Evolutionary conservation across 2,329 filamentous ascomycete species (phyloP).

Genomic region (Botrytis byssoidea): DNA sequence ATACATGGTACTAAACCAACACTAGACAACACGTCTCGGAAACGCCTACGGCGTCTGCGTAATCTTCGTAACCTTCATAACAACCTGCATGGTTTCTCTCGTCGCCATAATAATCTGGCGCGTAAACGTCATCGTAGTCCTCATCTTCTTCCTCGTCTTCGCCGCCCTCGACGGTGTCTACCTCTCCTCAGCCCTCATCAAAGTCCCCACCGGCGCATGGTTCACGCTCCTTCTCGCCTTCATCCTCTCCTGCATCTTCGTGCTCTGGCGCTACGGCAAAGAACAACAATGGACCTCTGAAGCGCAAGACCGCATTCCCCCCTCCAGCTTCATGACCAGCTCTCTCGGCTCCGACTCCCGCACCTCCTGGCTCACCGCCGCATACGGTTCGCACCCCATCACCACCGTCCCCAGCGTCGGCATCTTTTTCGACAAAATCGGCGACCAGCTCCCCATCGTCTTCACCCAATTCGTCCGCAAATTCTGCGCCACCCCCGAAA

Average conservation of each 20-base stretch:
- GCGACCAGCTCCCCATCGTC: constrained; percentile 61
- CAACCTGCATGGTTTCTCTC: constrained; percentile 70
- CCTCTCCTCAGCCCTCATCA: constrained; percentile 66
- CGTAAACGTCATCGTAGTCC: constrained; percentile 57
- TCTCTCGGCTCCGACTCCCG: constrained; percentile 31
- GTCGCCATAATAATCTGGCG: constrained; percentile 73
- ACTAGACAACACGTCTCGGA: constrained; percentile 62
- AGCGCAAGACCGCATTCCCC: constrained; percentile 56
- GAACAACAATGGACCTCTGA: constrained; percentile 75
- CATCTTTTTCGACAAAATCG: constrained; percentile 78
- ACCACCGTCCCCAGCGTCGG: constrained; percentile 58
- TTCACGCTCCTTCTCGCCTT: constrained; percentile 67
- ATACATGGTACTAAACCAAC: constrained; percentile 3
- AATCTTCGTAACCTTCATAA: constrained; percentile 76
- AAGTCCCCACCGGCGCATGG: constrained; percentile 76
- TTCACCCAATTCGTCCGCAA: constrained; percentile 74
- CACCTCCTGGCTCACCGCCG: constrained; percentile 37
- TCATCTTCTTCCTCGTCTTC: constrained; percentile 61
- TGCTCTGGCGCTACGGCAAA: constrained; percentile 78
- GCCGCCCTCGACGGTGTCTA: constrained; percentile 67
- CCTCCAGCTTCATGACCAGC: constrained; percentile 44
- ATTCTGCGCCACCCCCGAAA: constrained; percentile 64
- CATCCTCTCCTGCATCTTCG: constrained; percentile 62
- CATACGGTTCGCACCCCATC: constrained; percentile 43
- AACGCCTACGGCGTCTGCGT: constrained; percentile 79